Conservation (phyloP, 2,329 filamentous ascomycete species). For the Aureobasidium sp. region DNA sequence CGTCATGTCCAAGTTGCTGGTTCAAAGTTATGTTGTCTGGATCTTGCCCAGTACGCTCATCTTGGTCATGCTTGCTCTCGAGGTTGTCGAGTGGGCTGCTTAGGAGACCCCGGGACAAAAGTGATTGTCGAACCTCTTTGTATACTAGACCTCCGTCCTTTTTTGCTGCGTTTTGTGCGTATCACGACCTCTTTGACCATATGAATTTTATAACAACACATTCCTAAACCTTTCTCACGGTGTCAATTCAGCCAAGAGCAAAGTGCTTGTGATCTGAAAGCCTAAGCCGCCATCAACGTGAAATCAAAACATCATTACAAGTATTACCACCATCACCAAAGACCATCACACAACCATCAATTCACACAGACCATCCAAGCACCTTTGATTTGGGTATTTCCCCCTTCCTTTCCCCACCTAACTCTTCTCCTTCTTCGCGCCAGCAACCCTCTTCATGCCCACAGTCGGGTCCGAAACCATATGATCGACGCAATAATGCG, state of each 20-base stretch:
- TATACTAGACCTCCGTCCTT: neutral
- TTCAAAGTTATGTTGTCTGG: constrained; percentile 97
- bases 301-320: neutral
- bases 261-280: neutral
- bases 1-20: constrained; percentile 85
- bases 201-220: neutral
- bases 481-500: neutral
- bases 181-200: neutral
- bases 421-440: neutral
- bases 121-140: neutral
- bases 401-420: neutral
- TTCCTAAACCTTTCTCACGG: neutral
- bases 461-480: neutral
- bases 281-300: neutral
- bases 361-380: neutral
- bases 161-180: neutral
- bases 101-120: neutral
- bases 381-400: neutral
- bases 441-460: neutral
- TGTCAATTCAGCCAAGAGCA: neutral
- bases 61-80: constrained; percentile 83
- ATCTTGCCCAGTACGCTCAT: constrained; percentile 89
- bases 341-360: neutral
- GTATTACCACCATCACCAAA: neutral
- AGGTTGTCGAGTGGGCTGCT: constrained; percentile 82